Base-by-base conservation (phyloP, 1,284 basidiomycete species). In the Pterulicium gracile region DNA sequence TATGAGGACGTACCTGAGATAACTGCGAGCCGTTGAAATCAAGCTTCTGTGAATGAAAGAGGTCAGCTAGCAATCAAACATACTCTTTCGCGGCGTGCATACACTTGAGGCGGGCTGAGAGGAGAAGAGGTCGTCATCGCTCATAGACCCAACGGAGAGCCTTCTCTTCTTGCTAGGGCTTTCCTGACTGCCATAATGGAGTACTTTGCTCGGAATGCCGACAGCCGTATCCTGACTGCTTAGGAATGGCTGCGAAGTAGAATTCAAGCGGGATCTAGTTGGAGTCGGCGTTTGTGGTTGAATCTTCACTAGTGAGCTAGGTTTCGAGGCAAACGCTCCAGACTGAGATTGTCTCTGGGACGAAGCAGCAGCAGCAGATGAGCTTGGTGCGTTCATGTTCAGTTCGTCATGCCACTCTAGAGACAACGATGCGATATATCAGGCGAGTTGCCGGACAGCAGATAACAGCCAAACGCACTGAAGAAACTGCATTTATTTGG, bases 401-500 rank as follows among this genome's bases (percentile, higher is more conserved):
- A n/a, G n/a, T 36, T 67, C 55, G 34, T 69, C 64, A 20, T 48
- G 59, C 70, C 69, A 71, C 15, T 57, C 69, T 71, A 49, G 24
- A 21, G 13, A 13, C 15, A 24, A 2, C n/a, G 7, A 32, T 32
- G 27, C 7, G 27, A 32, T n/a, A n/a, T n/a, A n/a, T n/a, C n/a
- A n/a, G n/a, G n/a, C n/a, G n/a, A n/a, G n/a, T 32, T 32, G 7
- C n/a, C 10, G n/a, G 27, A n/a, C 27, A 32, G 10, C 10, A 32
- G n/a, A 32, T 7, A 39, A 14, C 21, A 43, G 17, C 39, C 32
- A 32, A 4, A 36, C 62, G 49, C 46, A 72, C 70, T 55, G 18
- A 58, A 71, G 47, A 67, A 69, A 0, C 44, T 41, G 44, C 70
- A 71, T 4, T 43, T 47, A 2, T 56, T 49, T 1, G 52, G 47